Evolutionary conservation across 2,329 filamentous ascomycete species (phyloP).

Genomic region (Penicillium sclerotiorum): DNA sequence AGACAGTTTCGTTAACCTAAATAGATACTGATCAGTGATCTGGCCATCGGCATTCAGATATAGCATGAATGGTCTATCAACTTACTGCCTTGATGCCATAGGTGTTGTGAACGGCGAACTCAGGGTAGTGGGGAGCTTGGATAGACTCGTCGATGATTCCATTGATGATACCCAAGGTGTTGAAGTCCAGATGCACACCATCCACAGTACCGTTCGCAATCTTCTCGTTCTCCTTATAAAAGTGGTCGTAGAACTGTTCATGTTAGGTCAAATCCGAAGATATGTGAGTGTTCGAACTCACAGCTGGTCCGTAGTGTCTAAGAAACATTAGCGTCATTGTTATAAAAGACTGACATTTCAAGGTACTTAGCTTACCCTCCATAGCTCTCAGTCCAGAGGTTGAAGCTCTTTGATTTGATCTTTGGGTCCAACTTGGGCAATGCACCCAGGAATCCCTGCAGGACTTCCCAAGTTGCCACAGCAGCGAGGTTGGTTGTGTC

Average conservation of each 20-base stretch:
- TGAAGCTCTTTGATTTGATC: conserved; percentile 58
- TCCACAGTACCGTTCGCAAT: conserved; percentile 54
- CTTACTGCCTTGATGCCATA: conserved; percentile 54
- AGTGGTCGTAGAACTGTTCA: conserved; percentile 57
- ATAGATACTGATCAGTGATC: neutral
- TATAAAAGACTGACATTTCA: neutral
- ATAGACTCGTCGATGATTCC: conserved; percentile 59
- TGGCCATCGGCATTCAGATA: too few relatives aligned
- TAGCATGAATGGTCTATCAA: too few relatives aligned
- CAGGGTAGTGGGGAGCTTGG: conserved; percentile 54
- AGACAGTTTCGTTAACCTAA: conserved; percentile 59
- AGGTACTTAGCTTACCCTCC: conserved; percentile 42
- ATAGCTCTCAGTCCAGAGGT: conserved; percentile 62
- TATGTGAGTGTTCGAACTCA: conserved; percentile 16
- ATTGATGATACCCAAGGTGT: conserved; percentile 59
- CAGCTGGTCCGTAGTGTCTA: conserved; percentile 55
- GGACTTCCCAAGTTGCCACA: conserved; percentile 56
- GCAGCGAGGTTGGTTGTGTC: conserved; percentile 62
- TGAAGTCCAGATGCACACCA: conserved; percentile 57
- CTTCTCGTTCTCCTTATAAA: conserved; percentile 59
- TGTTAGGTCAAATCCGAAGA: conserved; percentile 15
- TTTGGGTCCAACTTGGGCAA: conserved; percentile 52
- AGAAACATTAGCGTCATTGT: conserved; percentile 18
- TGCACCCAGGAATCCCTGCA: conserved; percentile 57
- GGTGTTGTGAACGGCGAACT: conserved; percentile 58